Percentiles rank a stretch among this genome's conserved stretches.
phyloP scores from a whole-genome alignment of 1,284 basidiomycete genomes.

The Sanghuangporus baumii region DNA sequence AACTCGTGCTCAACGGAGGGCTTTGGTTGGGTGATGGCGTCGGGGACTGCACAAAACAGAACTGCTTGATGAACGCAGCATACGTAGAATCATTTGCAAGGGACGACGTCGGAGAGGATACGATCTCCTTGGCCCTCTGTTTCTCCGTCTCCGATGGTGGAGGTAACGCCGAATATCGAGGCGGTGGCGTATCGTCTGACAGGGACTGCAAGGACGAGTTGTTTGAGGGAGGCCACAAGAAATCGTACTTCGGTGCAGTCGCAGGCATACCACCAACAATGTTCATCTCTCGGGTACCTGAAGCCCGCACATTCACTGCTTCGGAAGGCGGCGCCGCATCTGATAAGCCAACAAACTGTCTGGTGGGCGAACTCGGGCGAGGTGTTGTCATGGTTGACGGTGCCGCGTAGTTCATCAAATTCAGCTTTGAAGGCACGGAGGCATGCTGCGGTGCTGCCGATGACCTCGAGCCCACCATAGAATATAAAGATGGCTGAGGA shows the following conservation, averaged over 20 bases:
- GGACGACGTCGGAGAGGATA: conserved; percentile 11
- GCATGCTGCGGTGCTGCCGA: conserved; percentile 7
- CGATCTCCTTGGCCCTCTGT: conserved; percentile 12
- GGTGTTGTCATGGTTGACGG: conserved; percentile 30
- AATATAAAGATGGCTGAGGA: conserved; percentile 12
- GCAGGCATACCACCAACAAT: conserved; percentile 17
- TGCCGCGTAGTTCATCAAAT: conserved; percentile 46
- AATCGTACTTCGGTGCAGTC: conserved; percentile 10
- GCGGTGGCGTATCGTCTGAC: conserved; percentile 11
- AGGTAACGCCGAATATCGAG: conserved; percentile 11
- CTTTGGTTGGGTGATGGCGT: conserved; percentile 6
- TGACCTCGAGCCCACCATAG: conserved; percentile 3
- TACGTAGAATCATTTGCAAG: conserved; percentile 14
- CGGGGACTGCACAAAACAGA: conserved; percentile 19
- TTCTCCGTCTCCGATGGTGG: conserved; percentile 7
- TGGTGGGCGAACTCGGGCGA: background rate
- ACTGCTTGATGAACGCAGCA: conserved; percentile 20
- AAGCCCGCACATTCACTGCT: background rate
- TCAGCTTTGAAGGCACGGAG: conserved; percentile 32
- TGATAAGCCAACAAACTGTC: conserved; percentile 6
- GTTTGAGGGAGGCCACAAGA: conserved; percentile 8
- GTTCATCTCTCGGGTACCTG: conserved; percentile 1
- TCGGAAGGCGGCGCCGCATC: background rate
- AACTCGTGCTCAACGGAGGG: background rate
- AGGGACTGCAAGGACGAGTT: conserved; percentile 11